Conservation (phyloP, 768 basidiomycete species). For the Cyclocybe cylindracea region DNA sequence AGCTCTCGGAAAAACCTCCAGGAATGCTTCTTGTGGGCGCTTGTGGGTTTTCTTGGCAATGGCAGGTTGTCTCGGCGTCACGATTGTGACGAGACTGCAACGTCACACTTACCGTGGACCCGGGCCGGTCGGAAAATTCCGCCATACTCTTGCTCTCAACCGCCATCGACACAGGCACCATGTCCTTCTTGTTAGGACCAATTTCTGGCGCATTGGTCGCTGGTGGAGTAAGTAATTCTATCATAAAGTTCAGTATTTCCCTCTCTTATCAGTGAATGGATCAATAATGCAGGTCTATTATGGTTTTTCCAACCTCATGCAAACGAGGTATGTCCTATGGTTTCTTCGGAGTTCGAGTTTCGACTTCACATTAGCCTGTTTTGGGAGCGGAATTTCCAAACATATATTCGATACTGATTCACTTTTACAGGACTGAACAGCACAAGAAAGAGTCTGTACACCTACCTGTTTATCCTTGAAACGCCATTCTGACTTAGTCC, state of each 20-base stretch:
- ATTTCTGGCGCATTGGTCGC: slow-evolving; percentile 70
- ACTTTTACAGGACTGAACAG: slow-evolving; percentile 47
- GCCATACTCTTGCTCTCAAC: not conserved
- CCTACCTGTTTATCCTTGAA: not conserved
- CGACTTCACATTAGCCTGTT: not conserved
- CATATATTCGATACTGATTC: slow-evolving; percentile 1
- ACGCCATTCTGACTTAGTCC: not conserved
- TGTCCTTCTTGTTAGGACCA: slow-evolving; percentile 67
- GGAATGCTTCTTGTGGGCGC: too few species aligned
- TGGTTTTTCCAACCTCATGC: slow-evolving; percentile 67
- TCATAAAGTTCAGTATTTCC: not conserved
- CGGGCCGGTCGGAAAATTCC: too few species aligned
- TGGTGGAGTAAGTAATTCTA: slow-evolving; percentile 51
- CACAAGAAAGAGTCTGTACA: slow-evolving; percentile 55
- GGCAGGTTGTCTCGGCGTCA: too few species aligned
- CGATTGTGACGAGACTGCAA: too few species aligned
- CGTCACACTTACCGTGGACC: too few species aligned
- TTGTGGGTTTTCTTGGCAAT: too few species aligned
- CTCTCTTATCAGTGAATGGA: not conserved
- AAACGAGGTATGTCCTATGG: slow-evolving; percentile 43
- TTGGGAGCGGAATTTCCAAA: not conserved
- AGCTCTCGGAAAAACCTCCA: too few species aligned
- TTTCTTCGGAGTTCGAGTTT: not conserved
- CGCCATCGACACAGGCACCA: slow-evolving; percentile 20
- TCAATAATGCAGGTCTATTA: slow-evolving; percentile 55